Evolutionary conservation across 2,329 filamentous ascomycete genomes (phyloP), one percentile per base, ranked within the genome.

Genomic region (Alternaria metachromatica): DNA sequence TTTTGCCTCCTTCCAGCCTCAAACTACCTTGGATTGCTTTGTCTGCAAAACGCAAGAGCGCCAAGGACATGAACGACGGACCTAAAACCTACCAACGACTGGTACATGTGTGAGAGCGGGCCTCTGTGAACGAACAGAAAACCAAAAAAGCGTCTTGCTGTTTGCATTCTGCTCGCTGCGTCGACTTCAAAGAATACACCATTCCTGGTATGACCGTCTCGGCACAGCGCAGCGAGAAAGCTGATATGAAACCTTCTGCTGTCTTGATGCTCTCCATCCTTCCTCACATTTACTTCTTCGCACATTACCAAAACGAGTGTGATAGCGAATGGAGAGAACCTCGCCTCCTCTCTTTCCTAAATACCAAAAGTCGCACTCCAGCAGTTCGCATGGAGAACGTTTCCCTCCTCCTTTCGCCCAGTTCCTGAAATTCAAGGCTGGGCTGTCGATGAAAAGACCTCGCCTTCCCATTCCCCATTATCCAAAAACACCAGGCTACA

Each of bases 111-210:
- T n/a, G 25, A 3, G 46, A 50, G n/a, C 25, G n/a, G 28, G 46
- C 28, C n/a, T 50, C 4, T 28, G 30, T 13, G 25, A 26, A 26
- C 25, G 9, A 26, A 26, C 25, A 26, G 25, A 26, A 30, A 33
- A 33, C 1, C 28, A 13, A 33, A 33, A 30, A 6, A 30, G 10
- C 0, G 26, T 10, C 4, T 12, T 6, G 5, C 10, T 15, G 0
- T 33, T 33, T 15, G 30, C 13, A 37, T 37, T 10, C n/a, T 18
- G 2, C 11, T 50, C 25, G n/a, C 48, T 18, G 15, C 26, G 48
- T 4, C 25, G 3, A 2, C 4, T 25, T 30, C 2, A 2, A 11
- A 15, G 1, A 13, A 4, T 0, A 1, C 2, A 3, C 4, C 26
- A 10, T 41, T 41, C 0, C 2, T 2, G 5, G 3, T 20, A 2